Evolutionary conservation across 1,284 basidiomycete genomes (phyloP).

Genomic region (Heterobasidion parviporum): DNA sequence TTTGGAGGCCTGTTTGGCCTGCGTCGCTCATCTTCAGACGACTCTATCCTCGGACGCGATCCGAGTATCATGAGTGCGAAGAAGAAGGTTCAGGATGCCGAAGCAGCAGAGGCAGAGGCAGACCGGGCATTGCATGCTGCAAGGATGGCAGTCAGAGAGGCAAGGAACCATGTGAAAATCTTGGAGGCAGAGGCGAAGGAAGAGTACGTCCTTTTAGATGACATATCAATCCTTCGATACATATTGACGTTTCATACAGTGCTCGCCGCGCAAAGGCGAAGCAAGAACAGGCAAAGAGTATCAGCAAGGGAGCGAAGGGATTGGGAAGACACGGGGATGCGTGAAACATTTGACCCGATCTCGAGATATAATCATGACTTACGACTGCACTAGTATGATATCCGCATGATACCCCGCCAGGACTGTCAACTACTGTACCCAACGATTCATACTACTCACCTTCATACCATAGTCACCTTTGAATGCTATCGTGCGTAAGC

Average conservation of each 20-base stretch:
- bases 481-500: too few species aligned
- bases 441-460: too few species aligned
- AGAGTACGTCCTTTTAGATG: slow-evolving; percentile 34
- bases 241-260: slow-evolving; percentile 22
- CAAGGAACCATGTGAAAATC: slow-evolving; percentile 41
- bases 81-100: slow-evolving; percentile 44
- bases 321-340: slow-evolving; percentile 43
- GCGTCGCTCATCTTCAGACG: neutral
- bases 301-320: slow-evolving; percentile 43
- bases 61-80: slow-evolving; percentile 43
- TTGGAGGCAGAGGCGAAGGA: slow-evolving; percentile 47
- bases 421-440: too few species aligned
- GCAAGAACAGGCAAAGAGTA: slow-evolving; percentile 44
- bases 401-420: too few species aligned
- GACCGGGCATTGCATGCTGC: slow-evolving; percentile 43
- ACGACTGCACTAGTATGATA: too few species aligned
- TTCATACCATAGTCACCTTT: too few species aligned
- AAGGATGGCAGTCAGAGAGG: slow-evolving; percentile 37
- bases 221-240: neutral
- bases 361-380: too few species aligned
- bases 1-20: neutral
- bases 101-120: slow-evolving; percentile 45
- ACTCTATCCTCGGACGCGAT: slow-evolving; percentile 19
- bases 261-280: slow-evolving; percentile 48
- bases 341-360: too few species aligned